Conservation (phyloP, 1,284 basidiomycete genomes). For the Microbotryum violaceum region DNA sequence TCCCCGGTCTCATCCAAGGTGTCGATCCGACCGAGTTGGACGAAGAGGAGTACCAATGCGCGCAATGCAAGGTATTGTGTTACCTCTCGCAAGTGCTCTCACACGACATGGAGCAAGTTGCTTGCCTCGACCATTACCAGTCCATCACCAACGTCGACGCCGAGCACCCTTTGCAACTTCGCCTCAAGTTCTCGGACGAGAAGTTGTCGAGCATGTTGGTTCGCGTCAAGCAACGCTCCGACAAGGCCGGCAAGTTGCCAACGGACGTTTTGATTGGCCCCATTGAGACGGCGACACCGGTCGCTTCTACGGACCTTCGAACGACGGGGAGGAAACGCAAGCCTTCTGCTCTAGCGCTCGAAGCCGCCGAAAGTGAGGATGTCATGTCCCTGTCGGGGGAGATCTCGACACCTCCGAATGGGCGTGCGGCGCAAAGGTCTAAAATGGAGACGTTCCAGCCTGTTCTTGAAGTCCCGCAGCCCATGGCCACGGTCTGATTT, state of each 20-base stretch:
- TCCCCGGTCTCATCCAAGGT: constrained; percentile 55
- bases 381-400: no score
- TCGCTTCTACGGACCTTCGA: constrained; percentile 10
- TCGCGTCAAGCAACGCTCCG: constrained; percentile 20
- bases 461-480: no score
- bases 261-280: background rate
- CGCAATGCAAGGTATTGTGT: constrained; percentile 86
- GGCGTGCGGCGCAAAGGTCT: no score
- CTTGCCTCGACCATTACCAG: constrained; percentile 71
- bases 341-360: constrained; percentile 20
- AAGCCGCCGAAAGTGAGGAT: constrained; percentile 7
- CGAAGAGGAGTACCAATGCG: constrained; percentile 93
- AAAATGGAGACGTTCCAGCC: no score
- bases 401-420: no score
- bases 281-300: constrained; percentile 5
- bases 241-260: constrained; percentile 18
- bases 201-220: constrained; percentile 24
- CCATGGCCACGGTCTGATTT: no score
- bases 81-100: constrained; percentile 78
- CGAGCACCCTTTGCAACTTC: constrained; percentile 15
- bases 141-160: constrained; percentile 6
- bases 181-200: constrained; percentile 29
- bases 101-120: constrained; percentile 58
- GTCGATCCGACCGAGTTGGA: constrained; percentile 70
- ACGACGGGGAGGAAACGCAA: constrained; percentile 24